These are phyloP conservation scores for Penicillium turbatum DNA, from an alignment of 495 filamentous ascomycete species.

Conservation along the genomic window DNA sequence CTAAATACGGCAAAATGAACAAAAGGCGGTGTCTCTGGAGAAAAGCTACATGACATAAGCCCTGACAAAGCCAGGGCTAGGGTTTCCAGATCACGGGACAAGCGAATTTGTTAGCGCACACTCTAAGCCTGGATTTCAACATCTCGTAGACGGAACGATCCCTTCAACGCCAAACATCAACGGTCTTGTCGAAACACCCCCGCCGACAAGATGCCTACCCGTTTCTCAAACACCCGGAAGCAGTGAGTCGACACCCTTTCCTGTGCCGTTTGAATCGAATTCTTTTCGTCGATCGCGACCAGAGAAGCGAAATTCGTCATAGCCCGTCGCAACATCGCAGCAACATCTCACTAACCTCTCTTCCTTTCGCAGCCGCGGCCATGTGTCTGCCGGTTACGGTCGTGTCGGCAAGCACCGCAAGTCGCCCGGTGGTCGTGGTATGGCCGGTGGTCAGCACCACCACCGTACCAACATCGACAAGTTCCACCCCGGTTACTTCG, in stretches of 20 bases:
- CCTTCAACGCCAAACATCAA: conserved; percentile 42
- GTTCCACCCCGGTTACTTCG: conserved; percentile 95
- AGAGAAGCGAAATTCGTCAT: conserved; percentile 22
- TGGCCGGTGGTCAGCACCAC: conserved; percentile 93
- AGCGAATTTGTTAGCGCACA: conserved; percentile 45
- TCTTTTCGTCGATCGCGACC: conserved; percentile 17
- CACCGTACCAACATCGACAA: conserved; percentile 93
- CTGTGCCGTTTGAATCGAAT: conserved; percentile 19
- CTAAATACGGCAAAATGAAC: neutral
- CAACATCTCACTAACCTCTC: conserved; percentile 20
- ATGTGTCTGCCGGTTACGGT: conserved; percentile 91
- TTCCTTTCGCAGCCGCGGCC: conserved; percentile 65
- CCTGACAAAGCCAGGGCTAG: conserved; percentile 15
- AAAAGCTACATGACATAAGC: conserved; percentile 8
- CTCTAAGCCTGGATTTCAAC: conserved; percentile 45
- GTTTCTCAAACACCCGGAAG: conserved; percentile 77
- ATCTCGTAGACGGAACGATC: conserved; percentile 33
- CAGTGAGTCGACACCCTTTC: conserved; percentile 54
- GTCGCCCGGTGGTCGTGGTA: conserved; percentile 90
- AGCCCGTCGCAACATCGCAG: conserved; percentile 12
- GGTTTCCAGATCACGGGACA: conserved; percentile 36
- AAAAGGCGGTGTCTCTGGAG: conserved; percentile 1
- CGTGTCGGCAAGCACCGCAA: conserved; percentile 92
- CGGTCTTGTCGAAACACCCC: conserved; percentile 46
- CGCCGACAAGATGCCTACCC: conserved; percentile 71